Evolutionary conservation across 768 basidiomycete species (phyloP).

Genomic region (Amanita muscaria): DNA sequence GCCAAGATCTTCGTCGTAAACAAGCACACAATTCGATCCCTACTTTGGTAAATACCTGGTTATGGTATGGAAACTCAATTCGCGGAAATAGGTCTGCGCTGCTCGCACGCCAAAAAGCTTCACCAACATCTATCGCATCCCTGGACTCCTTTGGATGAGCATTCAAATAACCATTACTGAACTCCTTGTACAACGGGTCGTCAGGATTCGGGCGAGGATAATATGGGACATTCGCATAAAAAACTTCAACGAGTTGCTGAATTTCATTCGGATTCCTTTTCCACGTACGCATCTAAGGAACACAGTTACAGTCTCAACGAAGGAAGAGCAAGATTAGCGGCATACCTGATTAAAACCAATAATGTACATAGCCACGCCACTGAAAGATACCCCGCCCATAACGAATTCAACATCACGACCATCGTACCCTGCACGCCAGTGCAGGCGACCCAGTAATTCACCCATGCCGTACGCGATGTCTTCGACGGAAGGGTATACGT

Average conservation of each 20-base stretch:
- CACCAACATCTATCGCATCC: too few relatives aligned
- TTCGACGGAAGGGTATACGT: conserved; percentile 9
- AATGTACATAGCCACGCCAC: conserved; percentile 13
- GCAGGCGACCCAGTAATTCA: conserved; percentile 15
- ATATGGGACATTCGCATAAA: conserved; percentile 24
- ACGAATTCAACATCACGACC: conserved; percentile 24
- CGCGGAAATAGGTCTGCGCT: too few relatives aligned
- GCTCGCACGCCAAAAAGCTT: too few relatives aligned
- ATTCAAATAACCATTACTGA: conserved; percentile 16
- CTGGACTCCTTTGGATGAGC: too few relatives aligned
- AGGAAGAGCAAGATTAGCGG: neutral
- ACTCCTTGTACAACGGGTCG: conserved; percentile 16
- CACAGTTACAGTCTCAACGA: too few relatives aligned
- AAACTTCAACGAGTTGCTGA: conserved; percentile 16
- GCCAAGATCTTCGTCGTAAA: too few relatives aligned
- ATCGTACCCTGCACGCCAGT: conserved; percentile 19
- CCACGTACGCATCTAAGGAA: conserved; percentile 17
- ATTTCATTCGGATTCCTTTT: conserved; percentile 12
- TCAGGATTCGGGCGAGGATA: conserved; percentile 19
- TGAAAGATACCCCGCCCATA: conserved; percentile 15
- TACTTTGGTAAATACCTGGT: too few relatives aligned
- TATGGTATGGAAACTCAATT: too few relatives aligned
- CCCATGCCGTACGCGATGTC: conserved; percentile 17
- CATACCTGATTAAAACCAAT: conserved; percentile 9
- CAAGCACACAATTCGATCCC: too few relatives aligned